Percentiles rank a stretch among this genome's conserved stretches.
Evolutionary conservation across 805 yeast genomes (phyloP).

Genomic region (Maudiozyma saulgeensis): DNA sequence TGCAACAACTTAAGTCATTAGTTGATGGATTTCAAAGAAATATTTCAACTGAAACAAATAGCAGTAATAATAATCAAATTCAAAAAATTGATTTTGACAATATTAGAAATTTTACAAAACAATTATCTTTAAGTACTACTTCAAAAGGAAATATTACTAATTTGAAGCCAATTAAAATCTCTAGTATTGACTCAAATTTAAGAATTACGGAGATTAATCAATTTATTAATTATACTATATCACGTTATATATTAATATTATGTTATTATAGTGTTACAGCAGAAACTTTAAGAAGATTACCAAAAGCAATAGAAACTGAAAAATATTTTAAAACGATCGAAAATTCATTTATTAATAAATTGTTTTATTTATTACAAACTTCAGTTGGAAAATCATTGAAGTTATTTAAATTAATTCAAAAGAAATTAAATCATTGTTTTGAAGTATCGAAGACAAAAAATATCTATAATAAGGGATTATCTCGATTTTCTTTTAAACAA

Average conservation of each 20-base stretch:
- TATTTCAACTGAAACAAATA: not conserved
- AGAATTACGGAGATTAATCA: not conserved
- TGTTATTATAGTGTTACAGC: constrained; percentile 17
- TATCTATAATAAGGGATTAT: not conserved
- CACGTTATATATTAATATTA: constrained; percentile 8
- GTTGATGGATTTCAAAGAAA: constrained; percentile 1
- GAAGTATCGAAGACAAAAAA: not conserved
- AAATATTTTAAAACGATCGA: constrained; percentile 12
- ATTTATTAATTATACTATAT: not conserved
- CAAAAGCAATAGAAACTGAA: constrained; percentile 14
- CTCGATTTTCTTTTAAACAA: not conserved
- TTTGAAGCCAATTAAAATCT: not conserved
- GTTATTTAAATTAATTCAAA: constrained; percentile 3
- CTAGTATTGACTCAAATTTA: not conserved
- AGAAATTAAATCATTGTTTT: constrained; percentile 1
- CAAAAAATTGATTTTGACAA: not conserved
- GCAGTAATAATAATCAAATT: not conserved
- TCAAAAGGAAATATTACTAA: not conserved
- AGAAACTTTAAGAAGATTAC: constrained; percentile 11
- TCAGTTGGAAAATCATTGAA: constrained; percentile 1
- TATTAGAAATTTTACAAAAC: not conserved
- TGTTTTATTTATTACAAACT: constrained; percentile 18
- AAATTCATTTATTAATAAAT: constrained; percentile 11
- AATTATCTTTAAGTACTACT: not conserved
- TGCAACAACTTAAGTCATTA: constrained; percentile 8